Percentiles rank a stretch among this genome's conserved stretches.
phyloP scores from a whole-genome alignment of 768 basidiomycete species.

The Phanerodontia chrysosporium region DNA sequence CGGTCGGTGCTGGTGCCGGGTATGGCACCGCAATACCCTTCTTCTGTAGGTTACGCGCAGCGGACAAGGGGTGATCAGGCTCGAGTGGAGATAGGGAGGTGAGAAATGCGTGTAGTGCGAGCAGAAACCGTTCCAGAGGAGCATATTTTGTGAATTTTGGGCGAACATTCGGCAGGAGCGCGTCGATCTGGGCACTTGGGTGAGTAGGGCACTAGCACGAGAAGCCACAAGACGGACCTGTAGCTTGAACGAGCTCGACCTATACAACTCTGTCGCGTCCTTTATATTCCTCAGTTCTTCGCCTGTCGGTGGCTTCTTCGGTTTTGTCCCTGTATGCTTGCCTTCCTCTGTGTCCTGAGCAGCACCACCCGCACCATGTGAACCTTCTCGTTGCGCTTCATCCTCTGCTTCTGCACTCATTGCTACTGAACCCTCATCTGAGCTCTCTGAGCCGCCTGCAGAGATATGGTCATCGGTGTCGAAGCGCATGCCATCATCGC shows the following conservation, averaged over 20 bases:
- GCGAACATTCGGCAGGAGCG: slow-evolving; percentile 69
- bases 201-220: slow-evolving; percentile 10
- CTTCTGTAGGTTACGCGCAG: slow-evolving; percentile 48
- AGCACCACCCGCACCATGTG: not conserved
- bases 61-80: slow-evolving; percentile 64
- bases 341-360: slow-evolving; percentile 5
- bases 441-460: not conserved
- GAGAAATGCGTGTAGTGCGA: slow-evolving; percentile 63
- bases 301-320: slow-evolving; percentile 56
- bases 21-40: slow-evolving; percentile 64
- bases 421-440: no score
- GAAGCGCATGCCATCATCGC: slow-evolving; percentile 1
- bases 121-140: slow-evolving; percentile 64
- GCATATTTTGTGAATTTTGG: slow-evolving; percentile 41
- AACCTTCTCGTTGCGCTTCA: slow-evolving; percentile 11
- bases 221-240: slow-evolving; percentile 46
- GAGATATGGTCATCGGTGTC: not conserved
- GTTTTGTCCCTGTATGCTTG: slow-evolving; percentile 5
- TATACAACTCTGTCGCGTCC: slow-evolving; percentile 70
- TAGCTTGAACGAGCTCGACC: slow-evolving; percentile 79
- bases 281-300: slow-evolving; percentile 69
- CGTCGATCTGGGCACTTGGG: slow-evolving; percentile 56
- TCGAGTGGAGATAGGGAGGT: slow-evolving; percentile 51
- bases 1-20: slow-evolving; percentile 61
- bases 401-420: slow-evolving; percentile 14